A percentile compares a stretch with the other conserved stretches of the same genome.
Conservation (phyloP, 495 filamentous ascomycete genomes). For the Hypoxylon crocopeplum region DNA sequence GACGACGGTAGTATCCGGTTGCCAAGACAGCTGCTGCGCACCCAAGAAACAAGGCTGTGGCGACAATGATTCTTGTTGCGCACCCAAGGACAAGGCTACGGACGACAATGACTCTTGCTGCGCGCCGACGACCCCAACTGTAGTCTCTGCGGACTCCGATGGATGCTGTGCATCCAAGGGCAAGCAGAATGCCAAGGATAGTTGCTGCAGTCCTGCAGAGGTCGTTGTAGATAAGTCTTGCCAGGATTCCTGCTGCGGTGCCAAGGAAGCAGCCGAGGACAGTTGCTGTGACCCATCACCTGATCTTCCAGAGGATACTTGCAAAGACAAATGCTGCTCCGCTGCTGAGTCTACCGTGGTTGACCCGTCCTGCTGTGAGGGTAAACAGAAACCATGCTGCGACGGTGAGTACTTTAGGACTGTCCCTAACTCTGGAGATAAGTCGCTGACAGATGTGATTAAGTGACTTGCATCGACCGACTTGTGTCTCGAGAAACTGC, state of each 20-base stretch:
- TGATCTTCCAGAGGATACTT: constrained; percentile 7
- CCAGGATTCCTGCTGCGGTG: constrained; percentile 14
- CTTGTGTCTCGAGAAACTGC: constrained; percentile 52
- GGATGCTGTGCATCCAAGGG: constrained; percentile 15
- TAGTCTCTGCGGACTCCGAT: too few relatives aligned
- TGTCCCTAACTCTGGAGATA: neutral
- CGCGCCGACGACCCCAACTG: too few relatives aligned
- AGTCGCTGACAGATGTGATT: constrained; percentile 36
- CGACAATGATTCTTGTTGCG: too few relatives aligned
- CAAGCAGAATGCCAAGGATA: constrained; percentile 6
- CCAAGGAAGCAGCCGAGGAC: constrained; percentile 3
- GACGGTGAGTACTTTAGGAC: constrained; percentile 41
- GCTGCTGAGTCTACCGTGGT: neutral
- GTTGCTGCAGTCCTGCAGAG: constrained; percentile 14
- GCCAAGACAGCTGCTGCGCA: too few relatives aligned
- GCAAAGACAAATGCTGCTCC: constrained; percentile 25
- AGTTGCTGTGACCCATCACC: neutral
- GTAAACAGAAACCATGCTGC: constrained; percentile 48
- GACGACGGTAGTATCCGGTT: neutral
- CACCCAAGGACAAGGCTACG: too few relatives aligned
- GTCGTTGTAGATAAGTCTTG: neutral
- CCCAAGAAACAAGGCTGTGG: too few relatives aligned
- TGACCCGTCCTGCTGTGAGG: constrained; percentile 46
- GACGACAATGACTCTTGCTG: too few relatives aligned
- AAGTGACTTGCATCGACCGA: constrained; percentile 56